These are phyloP conservation scores for Fusarium albidum DNA, from an alignment of 2,329 filamentous ascomycete species.

Conservation along the genomic window DNA sequence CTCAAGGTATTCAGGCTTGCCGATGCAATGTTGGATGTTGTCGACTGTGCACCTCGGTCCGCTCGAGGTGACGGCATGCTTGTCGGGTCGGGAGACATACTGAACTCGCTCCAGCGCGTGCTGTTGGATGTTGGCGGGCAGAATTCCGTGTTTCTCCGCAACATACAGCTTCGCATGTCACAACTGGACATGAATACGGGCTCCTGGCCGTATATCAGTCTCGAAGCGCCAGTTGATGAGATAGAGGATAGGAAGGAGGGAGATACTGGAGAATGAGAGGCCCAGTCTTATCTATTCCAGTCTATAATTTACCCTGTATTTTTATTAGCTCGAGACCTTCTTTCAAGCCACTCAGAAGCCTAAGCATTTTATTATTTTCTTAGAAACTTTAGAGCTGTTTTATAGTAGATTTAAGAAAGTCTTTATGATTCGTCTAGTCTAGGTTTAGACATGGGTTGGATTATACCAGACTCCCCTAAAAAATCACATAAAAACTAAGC, in stretches of 20 bases:
- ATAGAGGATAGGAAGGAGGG: slow-evolving; percentile 1
- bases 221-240: not conserved
- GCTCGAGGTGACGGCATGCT: slow-evolving; percentile 34
- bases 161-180: slow-evolving; percentile 30
- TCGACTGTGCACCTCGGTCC: slow-evolving; percentile 29
- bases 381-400: no score
- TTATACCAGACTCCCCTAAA: no score
- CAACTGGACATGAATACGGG: slow-evolving; percentile 23
- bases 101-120: slow-evolving; percentile 32
- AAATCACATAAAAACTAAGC: no score
- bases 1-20: slow-evolving; percentile 39
- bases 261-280: slow-evolving; percentile 61
- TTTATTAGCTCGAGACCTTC: no score
- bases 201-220: slow-evolving; percentile 23
- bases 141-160: slow-evolving; percentile 28
- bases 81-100: slow-evolving; percentile 34
- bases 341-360: no score
- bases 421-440: no score
- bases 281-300: no score
- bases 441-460: no score
- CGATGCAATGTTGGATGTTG: slow-evolving; percentile 36
- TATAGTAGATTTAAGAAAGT: no score
- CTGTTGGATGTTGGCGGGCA: slow-evolving; percentile 35
- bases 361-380: no score
- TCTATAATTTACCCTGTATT: no score